Evolutionary conservation across 176 grass and related monocot species (phyloP).

Genomic region (Cenchrus fungigraminus): DNA sequence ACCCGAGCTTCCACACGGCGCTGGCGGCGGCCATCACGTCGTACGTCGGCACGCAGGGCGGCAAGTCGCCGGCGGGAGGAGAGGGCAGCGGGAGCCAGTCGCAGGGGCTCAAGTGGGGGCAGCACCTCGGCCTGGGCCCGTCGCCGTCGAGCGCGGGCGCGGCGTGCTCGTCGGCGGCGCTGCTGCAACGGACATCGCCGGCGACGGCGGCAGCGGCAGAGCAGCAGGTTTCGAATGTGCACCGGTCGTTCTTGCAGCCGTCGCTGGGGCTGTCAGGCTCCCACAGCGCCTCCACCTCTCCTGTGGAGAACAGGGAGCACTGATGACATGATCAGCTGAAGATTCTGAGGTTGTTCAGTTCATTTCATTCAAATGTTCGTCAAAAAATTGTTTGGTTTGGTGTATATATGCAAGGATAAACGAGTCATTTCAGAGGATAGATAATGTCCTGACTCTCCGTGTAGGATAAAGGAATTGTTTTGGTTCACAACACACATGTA

Average conservation of each 20-base stretch:
- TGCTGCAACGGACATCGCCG: conserved; percentile 27
- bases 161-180: conserved; percentile 42
- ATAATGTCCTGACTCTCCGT: conserved; percentile 32
- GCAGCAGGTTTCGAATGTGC: conserved; percentile 32
- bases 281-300: conserved; percentile 54
- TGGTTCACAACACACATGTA: conserved; percentile 28
- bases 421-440: neutral
- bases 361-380: neutral
- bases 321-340: conserved; percentile 9
- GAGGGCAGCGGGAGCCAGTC: conserved; percentile 8
- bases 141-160: conserved; percentile 39
- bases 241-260: conserved; percentile 48
- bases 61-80: conserved; percentile 14
- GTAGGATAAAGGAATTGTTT: conserved; percentile 29
- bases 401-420: conserved; percentile 20
- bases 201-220: neutral
- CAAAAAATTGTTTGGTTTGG: conserved; percentile 37
- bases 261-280: conserved; percentile 50
- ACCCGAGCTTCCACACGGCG: conserved; percentile 76
- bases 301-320: conserved; percentile 50
- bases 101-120: conserved; percentile 50
- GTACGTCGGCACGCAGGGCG: conserved; percentile 63
- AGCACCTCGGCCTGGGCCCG: conserved; percentile 52
- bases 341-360: conserved; percentile 15
- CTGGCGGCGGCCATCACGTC: conserved; percentile 75